phyloP scores from a whole-genome alignment of 179 eudicot species.

The Silene noctiflora region DNA sequence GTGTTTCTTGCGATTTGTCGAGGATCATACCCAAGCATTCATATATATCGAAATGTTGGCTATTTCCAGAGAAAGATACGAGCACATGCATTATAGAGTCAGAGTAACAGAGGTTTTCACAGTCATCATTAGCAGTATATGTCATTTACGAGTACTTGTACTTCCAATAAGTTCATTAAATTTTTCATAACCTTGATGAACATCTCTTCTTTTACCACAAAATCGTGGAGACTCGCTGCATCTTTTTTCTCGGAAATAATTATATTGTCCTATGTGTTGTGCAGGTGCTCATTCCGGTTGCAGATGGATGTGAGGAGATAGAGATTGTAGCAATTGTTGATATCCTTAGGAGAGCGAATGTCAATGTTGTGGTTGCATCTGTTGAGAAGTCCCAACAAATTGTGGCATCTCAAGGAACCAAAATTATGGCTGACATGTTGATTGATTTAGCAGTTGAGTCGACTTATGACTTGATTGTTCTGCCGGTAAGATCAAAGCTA shows the following conservation, averaged over 20 bases:
- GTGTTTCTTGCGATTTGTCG: neutral
- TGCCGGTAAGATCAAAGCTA: constrained; percentile 58
- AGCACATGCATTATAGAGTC: neutral
- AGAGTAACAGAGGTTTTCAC: neutral
- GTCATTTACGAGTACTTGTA: neutral
- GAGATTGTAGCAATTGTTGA: constrained; percentile 69
- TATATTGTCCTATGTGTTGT: constrained; percentile 1
- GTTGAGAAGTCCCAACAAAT: constrained; percentile 60
- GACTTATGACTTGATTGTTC: constrained; percentile 68
- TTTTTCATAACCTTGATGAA: neutral
- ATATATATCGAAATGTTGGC: neutral
- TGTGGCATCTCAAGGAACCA: constrained; percentile 68
- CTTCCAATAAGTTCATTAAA: neutral
- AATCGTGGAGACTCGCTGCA: neutral
- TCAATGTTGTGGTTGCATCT: constrained; percentile 70
- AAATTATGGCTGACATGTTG: constrained; percentile 65
- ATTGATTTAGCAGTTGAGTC: constrained; percentile 57
- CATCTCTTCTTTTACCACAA: neutral
- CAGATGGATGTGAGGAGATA: constrained; percentile 75
- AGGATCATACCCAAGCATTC: neutral
- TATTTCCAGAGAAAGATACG: neutral
- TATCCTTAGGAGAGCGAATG: constrained; percentile 80
- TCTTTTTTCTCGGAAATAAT: neutral
- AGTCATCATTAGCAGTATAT: neutral
- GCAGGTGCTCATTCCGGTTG: constrained; percentile 91